Evolutionary conservation across 352 stramenopile genomes (phyloP).

Genomic region (Globisporangium abappressorium): DNA sequence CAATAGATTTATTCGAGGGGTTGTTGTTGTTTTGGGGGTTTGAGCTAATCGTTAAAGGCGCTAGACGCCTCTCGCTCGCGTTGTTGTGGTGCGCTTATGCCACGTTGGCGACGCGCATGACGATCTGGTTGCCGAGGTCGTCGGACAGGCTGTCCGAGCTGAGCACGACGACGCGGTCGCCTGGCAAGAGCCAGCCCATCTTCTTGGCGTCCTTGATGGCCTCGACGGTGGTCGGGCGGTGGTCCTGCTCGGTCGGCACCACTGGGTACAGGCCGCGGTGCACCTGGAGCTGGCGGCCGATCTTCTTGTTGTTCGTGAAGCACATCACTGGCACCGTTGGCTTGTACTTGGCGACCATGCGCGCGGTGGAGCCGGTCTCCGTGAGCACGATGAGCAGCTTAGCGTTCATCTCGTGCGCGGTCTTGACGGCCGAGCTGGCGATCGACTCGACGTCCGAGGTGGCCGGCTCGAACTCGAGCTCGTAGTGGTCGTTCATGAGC

Average conservation of each 20-base stretch:
- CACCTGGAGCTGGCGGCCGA: conserved; percentile 91
- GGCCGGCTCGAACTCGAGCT: conserved; percentile 61
- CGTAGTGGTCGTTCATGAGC: conserved; percentile 50
- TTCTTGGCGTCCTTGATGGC: conserved; percentile 89
- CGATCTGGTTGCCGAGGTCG: conserved; percentile 79
- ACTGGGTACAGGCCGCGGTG: conserved; percentile 81
- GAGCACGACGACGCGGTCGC: conserved; percentile 89
- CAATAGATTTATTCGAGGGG: conserved; percentile 8
- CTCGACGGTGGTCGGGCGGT: conserved; percentile 70
- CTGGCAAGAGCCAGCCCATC: conserved; percentile 86
- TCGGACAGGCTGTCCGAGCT: conserved; percentile 77
- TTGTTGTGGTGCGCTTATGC: conserved; percentile 33
- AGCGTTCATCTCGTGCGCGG: conserved; percentile 79
- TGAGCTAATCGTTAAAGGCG: neutral
- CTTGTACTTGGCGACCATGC: conserved; percentile 89
- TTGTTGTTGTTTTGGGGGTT: neutral
- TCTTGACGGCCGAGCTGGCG: conserved; percentile 82
- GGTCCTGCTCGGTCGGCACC: conserved; percentile 55
- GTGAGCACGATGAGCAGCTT: conserved; percentile 85
- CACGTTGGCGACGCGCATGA: conserved; percentile 81
- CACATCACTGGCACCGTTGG: conserved; percentile 91
- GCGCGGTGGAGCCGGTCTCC: conserved; percentile 76
- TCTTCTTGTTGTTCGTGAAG: conserved; percentile 83
- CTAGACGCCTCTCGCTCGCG: neutral
- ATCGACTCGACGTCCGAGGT: conserved; percentile 82